Percentiles rank a stretch among this genome's conserved stretches.
Conservation (phyloP, 2,329 filamentous ascomycete genomes). For the Aspergillus sergii region DNA sequence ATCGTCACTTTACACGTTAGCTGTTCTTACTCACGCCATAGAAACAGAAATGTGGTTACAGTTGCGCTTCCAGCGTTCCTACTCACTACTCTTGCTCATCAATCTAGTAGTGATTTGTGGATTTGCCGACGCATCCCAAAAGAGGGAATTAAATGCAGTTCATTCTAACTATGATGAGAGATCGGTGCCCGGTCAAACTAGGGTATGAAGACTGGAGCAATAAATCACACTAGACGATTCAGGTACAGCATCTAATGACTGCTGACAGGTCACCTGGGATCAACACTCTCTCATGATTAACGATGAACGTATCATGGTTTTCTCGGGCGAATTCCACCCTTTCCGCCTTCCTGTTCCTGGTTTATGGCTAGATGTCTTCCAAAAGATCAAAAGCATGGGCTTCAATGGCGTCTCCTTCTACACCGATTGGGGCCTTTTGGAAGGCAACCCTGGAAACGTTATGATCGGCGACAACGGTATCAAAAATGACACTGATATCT, state of each 20-base stretch:
- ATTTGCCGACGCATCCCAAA: neutral
- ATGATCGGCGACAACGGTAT: constrained; percentile 61
- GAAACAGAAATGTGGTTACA: neutral
- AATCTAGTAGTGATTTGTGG: neutral
- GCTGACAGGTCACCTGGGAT: constrained; percentile 3
- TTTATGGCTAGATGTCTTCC: constrained; percentile 71
- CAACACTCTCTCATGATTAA: constrained; percentile 45
- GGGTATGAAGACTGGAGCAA: neutral
- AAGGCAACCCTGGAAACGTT: constrained; percentile 70
- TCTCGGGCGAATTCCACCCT: constrained; percentile 72
- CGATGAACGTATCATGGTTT: constrained; percentile 69
- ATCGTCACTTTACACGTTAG: neutral
- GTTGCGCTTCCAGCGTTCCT: neutral
- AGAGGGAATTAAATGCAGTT: neutral
- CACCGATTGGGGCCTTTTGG: constrained; percentile 32
- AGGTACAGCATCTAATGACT: neutral
- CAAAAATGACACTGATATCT: constrained; percentile 45
- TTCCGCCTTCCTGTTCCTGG: constrained; percentile 62
- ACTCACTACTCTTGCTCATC: neutral
- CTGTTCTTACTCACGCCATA: neutral
- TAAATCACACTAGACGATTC: neutral
- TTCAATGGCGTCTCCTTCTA: constrained; percentile 76
- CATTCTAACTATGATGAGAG: neutral
- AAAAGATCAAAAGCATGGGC: constrained; percentile 77
- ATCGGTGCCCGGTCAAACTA: neutral